A percentile compares a stretch with the other conserved stretches of the same genome.
These are phyloP conservation scores for Plantago elongata DNA, from an alignment of 257 asterid genomes.

Conservation along the genomic window DNA sequence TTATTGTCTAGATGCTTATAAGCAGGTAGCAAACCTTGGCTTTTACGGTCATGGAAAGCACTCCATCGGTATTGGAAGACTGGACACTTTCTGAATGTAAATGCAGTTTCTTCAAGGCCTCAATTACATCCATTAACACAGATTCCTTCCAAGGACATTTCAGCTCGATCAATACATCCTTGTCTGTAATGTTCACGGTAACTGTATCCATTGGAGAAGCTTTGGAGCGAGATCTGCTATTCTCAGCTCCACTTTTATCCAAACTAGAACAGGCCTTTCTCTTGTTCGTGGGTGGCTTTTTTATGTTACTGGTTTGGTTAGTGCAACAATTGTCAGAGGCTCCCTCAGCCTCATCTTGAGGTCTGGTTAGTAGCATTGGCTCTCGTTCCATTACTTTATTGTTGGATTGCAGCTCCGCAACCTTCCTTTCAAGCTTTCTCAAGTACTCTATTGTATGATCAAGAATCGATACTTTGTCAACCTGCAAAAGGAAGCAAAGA, in stretches of 20 bases:
- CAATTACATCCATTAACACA: constrained; percentile 53
- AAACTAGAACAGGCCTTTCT: constrained; percentile 46
- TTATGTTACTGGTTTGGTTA: constrained; percentile 25
- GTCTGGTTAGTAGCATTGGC: constrained; percentile 33
- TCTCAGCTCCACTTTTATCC: constrained; percentile 33
- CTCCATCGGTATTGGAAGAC: constrained; percentile 64
- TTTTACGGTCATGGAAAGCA: constrained; percentile 46
- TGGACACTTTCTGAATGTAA: constrained; percentile 53
- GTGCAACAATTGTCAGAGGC: constrained; percentile 59
- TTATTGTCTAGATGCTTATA: background rate
- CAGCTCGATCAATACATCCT: constrained; percentile 53
- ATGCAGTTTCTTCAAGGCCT: constrained; percentile 38
- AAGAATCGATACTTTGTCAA: constrained; percentile 77
- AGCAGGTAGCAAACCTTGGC: constrained; percentile 56
- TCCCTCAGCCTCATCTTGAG: constrained; percentile 52
- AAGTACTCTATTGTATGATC: constrained; percentile 77
- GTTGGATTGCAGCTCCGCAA: constrained; percentile 59
- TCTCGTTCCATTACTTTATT: constrained; percentile 37
- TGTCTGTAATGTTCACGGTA: constrained; percentile 40
- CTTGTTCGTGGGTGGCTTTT: constrained; percentile 41
- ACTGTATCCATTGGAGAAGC: constrained; percentile 38
- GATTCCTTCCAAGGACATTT: constrained; percentile 58
- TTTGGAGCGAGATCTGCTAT: constrained; percentile 23
- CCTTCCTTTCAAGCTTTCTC: constrained; percentile 67
- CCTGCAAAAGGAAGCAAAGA: constrained; percentile 40